Conservation (phyloP, 768 basidiomycete genomes). For the Daedalea quercina region DNA sequence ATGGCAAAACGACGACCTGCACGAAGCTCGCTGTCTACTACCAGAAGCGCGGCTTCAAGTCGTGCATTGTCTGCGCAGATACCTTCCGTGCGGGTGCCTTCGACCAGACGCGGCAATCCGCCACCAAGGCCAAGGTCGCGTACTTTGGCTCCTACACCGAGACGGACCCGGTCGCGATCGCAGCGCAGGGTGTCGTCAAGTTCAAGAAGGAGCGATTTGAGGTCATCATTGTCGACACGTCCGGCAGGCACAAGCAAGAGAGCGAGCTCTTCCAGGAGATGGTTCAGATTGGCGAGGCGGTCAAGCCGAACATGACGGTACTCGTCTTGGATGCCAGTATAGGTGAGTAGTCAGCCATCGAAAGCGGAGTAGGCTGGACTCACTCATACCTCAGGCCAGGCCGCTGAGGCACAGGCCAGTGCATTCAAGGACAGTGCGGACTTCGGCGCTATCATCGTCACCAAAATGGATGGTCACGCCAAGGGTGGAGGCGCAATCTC, state of each 20-base stretch:
- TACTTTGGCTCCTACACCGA: conserved; percentile 99
- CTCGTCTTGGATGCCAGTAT: conserved; percentile 96
- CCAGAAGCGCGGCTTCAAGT: conserved; percentile 93
- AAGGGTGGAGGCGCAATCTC: conserved; percentile 99
- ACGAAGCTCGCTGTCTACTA: conserved; percentile 98
- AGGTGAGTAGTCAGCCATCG: conserved; percentile 36
- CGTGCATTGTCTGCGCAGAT: conserved; percentile 96
- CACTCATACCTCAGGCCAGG: conserved; percentile 56
- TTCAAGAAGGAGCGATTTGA: conserved; percentile 99
- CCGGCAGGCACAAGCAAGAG: conserved; percentile 96
- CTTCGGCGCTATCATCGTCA: conserved; percentile 98
- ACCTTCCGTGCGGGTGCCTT: conserved; percentile 99
- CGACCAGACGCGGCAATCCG: conserved; percentile 98
- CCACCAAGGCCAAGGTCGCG: conserved; percentile 96
- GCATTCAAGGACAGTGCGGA: conserved; percentile 98
- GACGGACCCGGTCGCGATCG: conserved; percentile 94
- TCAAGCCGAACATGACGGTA: conserved; percentile 94
- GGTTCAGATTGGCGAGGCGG: conserved; percentile 92
- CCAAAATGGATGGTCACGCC: conserved; percentile 99
- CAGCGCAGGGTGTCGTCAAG: conserved; percentile 89
- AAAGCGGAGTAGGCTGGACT: not conserved
- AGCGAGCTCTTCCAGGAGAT: conserved; percentile 96
- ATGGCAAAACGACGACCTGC: conserved; percentile 98
- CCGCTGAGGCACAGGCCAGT: conserved; percentile 91
- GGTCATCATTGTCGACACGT: conserved; percentile 97